Percentiles rank a stretch among this genome's conserved stretches.
Conservation (phyloP, 345 rosid species). For the Alliaria petiolata region DNA sequence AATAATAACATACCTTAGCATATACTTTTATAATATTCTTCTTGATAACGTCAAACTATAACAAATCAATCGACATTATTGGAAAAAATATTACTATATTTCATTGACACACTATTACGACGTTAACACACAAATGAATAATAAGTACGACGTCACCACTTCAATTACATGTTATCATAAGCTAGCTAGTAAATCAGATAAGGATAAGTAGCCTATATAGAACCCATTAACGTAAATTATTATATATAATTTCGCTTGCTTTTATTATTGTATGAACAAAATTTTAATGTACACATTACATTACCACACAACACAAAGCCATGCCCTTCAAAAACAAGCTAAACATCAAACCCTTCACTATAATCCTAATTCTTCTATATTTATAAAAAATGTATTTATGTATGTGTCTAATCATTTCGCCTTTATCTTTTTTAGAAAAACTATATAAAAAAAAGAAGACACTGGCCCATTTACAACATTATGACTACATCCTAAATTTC, state of each 20-base stretch:
- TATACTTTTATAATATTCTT: conserved; percentile 14
- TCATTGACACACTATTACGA: conserved; percentile 16
- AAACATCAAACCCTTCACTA: conserved; percentile 13
- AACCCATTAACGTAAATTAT: background rate
- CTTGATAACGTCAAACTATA: conserved; percentile 21
- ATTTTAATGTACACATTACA: conserved; percentile 24
- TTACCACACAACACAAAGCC: background rate
- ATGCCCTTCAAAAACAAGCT: background rate
- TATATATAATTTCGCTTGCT: background rate
- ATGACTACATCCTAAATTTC: conserved; percentile 31
- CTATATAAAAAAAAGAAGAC: background rate
- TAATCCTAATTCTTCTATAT: conserved; percentile 14
- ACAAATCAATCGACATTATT: conserved; percentile 3
- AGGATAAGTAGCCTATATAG: background rate
- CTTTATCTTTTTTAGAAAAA: conserved; percentile 15
- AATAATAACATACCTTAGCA: conserved; percentile 1
- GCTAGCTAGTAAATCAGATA: background rate
- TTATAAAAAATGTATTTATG: conserved; percentile 20
- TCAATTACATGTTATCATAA: background rate
- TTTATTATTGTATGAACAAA: conserved; percentile 24
- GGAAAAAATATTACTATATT: background rate
- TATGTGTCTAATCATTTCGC: conserved; percentile 20
- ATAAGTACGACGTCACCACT: conserved; percentile 2
- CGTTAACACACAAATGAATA: background rate
- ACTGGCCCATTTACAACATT: conserved; percentile 32